A percentile compares a stretch with the other conserved stretches of the same genome.
Evolutionary conservation across 2,329 filamentous ascomycete species (phyloP).

Genomic region (Ophiostoma ulmi): DNA sequence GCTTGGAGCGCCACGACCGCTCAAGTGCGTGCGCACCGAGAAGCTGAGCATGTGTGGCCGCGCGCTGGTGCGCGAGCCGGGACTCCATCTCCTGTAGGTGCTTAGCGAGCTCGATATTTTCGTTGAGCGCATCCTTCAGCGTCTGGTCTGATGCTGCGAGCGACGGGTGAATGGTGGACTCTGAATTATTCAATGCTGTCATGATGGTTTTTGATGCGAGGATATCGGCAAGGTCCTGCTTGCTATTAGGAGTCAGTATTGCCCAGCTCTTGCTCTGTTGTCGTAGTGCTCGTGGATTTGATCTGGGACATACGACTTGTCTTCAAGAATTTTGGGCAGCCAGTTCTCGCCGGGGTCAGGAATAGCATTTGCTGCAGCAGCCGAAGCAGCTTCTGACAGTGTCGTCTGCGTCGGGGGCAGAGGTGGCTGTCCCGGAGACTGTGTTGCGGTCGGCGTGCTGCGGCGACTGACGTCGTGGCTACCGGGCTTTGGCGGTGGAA

Average conservation of each 20-base stretch:
- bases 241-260: slow-evolving; percentile 45
- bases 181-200: slow-evolving; percentile 65
- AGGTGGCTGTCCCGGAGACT: slow-evolving; percentile 42
- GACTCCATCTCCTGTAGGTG: slow-evolving; percentile 58
- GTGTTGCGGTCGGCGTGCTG: slow-evolving; percentile 54
- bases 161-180: slow-evolving; percentile 65
- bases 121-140: slow-evolving; percentile 59
- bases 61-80: slow-evolving; percentile 56
- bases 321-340: slow-evolving; percentile 70
- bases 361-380: slow-evolving; percentile 36
- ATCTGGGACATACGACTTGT: slow-evolving; percentile 64
- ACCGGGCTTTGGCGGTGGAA: slow-evolving; percentile 66
- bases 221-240: slow-evolving; percentile 69
- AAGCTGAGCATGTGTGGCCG: slow-evolving; percentile 71
- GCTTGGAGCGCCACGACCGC: slow-evolving; percentile 85
- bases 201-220: slow-evolving; percentile 62
- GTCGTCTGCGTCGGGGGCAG: slow-evolving; percentile 27
- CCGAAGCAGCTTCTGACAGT: slow-evolving; percentile 31
- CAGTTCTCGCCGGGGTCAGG: slow-evolving; percentile 65
- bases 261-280: not conserved
- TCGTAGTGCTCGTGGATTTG: not conserved
- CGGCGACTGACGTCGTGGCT: slow-evolving; percentile 64
- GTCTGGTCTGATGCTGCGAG: slow-evolving; percentile 59
- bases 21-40: slow-evolving; percentile 80
- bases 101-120: slow-evolving; percentile 66